Evolutionary conservation across 2,329 filamentous ascomycete species (phyloP).

Genomic region (Aspergillus tamarii): DNA sequence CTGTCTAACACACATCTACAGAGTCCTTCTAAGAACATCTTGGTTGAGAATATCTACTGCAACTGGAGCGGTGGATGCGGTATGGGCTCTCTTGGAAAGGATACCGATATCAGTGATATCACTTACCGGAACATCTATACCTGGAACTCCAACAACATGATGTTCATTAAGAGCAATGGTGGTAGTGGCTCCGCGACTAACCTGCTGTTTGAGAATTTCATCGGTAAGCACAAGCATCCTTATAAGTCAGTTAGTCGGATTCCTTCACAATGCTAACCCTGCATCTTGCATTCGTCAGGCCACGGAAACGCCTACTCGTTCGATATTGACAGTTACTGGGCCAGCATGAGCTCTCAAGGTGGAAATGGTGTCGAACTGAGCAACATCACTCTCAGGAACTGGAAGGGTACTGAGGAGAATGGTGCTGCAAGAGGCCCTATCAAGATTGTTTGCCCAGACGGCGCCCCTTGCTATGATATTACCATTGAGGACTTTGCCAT

Average conservation of each 20-base stretch:
- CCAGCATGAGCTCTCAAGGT: constrained; percentile 40
- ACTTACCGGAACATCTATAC: constrained; percentile 62
- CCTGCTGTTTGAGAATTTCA: constrained; percentile 59
- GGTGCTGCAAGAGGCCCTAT: constrained; percentile 57
- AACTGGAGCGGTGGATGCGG: constrained; percentile 64
- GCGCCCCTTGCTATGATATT: constrained; percentile 57
- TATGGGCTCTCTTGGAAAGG: constrained; percentile 58
- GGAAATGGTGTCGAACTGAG: constrained; percentile 57
- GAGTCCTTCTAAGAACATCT: constrained; percentile 56
- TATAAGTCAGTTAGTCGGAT: neutral
- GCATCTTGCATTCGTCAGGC: constrained; percentile 35
- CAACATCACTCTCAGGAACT: constrained; percentile 58
- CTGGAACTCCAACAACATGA: constrained; percentile 62
- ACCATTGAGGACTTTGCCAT: constrained; percentile 56
- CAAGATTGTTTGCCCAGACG: constrained; percentile 55
- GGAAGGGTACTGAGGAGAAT: constrained; percentile 57
- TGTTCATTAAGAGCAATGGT: constrained; percentile 64
- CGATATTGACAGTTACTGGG: constrained; percentile 60
- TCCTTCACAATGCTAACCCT: neutral
- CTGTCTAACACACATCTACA: constrained; percentile 19
- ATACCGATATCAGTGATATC: constrained; percentile 55
- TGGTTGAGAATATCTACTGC: constrained; percentile 65
- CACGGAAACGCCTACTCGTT: constrained; percentile 62
- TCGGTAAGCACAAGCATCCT: constrained; percentile 29
- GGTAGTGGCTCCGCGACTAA: constrained; percentile 57